phyloP scores from a whole-genome alignment of 2,329 filamentous ascomycete species.

The Calonectria hawksworthii region DNA sequence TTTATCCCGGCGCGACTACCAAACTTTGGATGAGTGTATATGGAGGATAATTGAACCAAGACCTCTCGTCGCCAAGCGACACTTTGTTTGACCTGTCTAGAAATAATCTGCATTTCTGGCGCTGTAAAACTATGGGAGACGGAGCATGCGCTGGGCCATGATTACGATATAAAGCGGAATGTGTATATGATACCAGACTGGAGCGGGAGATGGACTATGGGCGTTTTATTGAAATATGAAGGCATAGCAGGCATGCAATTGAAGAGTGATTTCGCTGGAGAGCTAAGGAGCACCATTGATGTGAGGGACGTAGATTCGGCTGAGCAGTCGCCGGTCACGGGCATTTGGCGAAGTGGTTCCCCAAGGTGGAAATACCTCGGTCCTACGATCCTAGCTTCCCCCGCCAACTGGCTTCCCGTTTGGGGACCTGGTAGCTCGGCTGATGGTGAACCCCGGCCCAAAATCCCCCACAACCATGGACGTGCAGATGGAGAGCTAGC shows the following conservation, averaged over 20 bases:
- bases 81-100: background rate
- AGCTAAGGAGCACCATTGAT: background rate
- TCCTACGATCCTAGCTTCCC: slow-evolving; percentile 36
- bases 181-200: slow-evolving; percentile 45
- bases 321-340: slow-evolving; percentile 5
- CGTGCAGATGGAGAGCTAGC: background rate
- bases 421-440: slow-evolving; percentile 27
- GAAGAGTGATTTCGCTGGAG: background rate
- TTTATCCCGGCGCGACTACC: slow-evolving; percentile 74
- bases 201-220: slow-evolving; percentile 28
- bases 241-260: slow-evolving; percentile 1
- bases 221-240: slow-evolving; percentile 9
- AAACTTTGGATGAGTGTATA: slow-evolving; percentile 60
- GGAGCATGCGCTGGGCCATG: slow-evolving; percentile 20
- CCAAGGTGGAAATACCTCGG: slow-evolving; percentile 53
- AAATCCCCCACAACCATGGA: slow-evolving; percentile 3
- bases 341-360: slow-evolving; percentile 44
- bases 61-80: background rate
- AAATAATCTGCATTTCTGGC: slow-evolving; percentile 25
- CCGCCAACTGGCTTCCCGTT: slow-evolving; percentile 42
- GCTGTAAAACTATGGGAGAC: slow-evolving; percentile 37
- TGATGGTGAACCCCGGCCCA: slow-evolving; percentile 20
- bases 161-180: slow-evolving; percentile 33
- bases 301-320: background rate
- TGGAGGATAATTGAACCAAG: background rate